phyloP scores from a whole-genome alignment of 1,139 yeast genomes.

The Taphrina pruni region DNA sequence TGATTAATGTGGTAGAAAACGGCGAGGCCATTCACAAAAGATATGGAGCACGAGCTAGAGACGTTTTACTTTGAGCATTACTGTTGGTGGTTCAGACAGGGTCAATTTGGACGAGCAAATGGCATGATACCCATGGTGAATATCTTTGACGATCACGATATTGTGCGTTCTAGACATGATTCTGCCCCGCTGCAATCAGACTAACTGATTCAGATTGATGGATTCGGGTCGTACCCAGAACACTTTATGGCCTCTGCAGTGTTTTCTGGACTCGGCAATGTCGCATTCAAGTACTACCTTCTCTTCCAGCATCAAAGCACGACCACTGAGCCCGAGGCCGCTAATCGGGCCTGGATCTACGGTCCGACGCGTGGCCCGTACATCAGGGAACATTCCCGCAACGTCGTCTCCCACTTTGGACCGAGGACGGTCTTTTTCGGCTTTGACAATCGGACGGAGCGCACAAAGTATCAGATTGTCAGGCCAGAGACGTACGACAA shows the following conservation, averaged over 20 bases:
- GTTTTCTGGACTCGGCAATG: slow-evolving; percentile 71
- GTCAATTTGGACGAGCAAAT: slow-evolving; percentile 73
- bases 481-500: slow-evolving; percentile 61
- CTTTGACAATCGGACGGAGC: slow-evolving; percentile 88
- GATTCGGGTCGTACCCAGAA: slow-evolving; percentile 86
- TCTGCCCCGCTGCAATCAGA: not conserved
- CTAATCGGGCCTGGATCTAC: slow-evolving; percentile 51
- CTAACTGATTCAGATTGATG: slow-evolving; percentile 90
- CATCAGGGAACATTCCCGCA: slow-evolving; percentile 68
- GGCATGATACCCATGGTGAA: slow-evolving; percentile 84
- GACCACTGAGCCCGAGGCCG: slow-evolving; percentile 46
- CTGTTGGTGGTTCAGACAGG: slow-evolving; percentile 86
- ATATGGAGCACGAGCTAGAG: slow-evolving; percentile 62
- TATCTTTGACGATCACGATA: slow-evolving; percentile 64
- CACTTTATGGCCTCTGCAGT: slow-evolving; percentile 72
- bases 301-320: slow-evolving; percentile 78
- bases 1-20: slow-evolving; percentile 17
- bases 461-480: slow-evolving; percentile 67
- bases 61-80: slow-evolving; percentile 74
- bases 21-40: slow-evolving; percentile 52
- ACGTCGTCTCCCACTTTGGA: slow-evolving; percentile 75
- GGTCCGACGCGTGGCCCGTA: slow-evolving; percentile 63
- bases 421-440: slow-evolving; percentile 73
- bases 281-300: slow-evolving; percentile 86
- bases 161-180: not conserved